phyloP scores from a whole-genome alignment of 805 yeast species.

The Komagataella kurtzmanii region DNA sequence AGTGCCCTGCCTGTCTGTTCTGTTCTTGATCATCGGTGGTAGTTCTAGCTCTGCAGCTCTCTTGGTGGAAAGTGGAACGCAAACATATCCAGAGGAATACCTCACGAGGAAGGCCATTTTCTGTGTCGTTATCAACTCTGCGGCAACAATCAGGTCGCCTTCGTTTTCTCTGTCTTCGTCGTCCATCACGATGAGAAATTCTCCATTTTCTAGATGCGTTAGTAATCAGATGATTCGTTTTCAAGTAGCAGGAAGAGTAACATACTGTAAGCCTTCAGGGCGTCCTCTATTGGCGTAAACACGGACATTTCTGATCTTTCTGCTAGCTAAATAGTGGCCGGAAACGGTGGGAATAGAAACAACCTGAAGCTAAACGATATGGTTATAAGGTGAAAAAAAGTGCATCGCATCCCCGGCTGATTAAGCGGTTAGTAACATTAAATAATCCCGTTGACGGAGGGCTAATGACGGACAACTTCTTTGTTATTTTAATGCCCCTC shows the following conservation, averaged over 20 bases:
- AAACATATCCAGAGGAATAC: conserved; percentile 80
- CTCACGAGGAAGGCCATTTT: conserved; percentile 92
- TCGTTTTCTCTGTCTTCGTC: conserved; percentile 94
- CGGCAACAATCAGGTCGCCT: conserved; percentile 95
- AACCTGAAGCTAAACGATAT: background rate
- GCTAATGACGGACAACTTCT: background rate
- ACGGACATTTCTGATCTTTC: background rate
- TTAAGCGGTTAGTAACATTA: background rate
- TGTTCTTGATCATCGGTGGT: conserved; percentile 58
- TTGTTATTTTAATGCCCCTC: background rate
- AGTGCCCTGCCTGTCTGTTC: conserved; percentile 83
- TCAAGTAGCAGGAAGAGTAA: conserved; percentile 3
- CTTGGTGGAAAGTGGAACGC: conserved; percentile 72
- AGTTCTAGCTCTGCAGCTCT: conserved; percentile 72
- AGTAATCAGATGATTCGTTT: background rate
- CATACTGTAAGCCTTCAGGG: conserved; percentile 53
- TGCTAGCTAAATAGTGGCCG: background rate
- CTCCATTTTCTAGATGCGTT: conserved; percentile 36
- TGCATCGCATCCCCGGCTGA: background rate
- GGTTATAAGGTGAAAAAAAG: background rate
- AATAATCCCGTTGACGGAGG: background rate
- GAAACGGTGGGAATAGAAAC: background rate
- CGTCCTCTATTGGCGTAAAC: conserved; percentile 52
- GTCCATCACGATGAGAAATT: conserved; percentile 91
- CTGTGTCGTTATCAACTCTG: conserved; percentile 60